Conservation (phyloP, 2,329 filamentous ascomycete genomes). For the Apiospora saccharicola region DNA sequence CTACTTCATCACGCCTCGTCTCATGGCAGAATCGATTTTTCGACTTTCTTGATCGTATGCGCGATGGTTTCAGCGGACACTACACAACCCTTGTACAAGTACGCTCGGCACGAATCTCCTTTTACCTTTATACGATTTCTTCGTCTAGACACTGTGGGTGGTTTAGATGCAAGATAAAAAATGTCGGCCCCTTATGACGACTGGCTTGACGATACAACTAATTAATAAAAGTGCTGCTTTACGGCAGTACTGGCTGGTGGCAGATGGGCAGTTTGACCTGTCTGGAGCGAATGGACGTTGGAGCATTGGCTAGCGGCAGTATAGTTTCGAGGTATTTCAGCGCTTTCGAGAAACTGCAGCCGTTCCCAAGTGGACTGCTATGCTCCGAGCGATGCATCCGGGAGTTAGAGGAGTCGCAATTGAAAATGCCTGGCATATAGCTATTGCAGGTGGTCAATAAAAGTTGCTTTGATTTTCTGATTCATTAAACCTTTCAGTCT, state of each 20-base stretch:
- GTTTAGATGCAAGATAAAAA: constrained; percentile 1
- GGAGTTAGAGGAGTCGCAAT: constrained; percentile 20
- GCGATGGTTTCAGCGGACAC: not conserved
- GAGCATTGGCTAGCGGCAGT: not conserved
- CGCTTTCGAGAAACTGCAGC: not conserved
- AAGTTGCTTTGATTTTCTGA: constrained; percentile 19
- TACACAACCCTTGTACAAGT: constrained; percentile 16
- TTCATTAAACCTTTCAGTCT: not conserved
- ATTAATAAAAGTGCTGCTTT: constrained; percentile 13
- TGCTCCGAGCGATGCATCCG: constrained; percentile 3
- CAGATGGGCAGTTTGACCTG: not conserved
- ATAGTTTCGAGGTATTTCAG: not conserved
- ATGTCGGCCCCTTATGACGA: not conserved
- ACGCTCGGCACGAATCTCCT: constrained; percentile 14
- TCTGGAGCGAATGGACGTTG: not conserved
- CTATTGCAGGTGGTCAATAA: constrained; percentile 15
- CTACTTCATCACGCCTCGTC: not conserved
- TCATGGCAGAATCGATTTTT: not conserved
- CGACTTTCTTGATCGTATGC: not conserved
- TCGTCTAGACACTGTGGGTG: constrained; percentile 12
- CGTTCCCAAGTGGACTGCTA: not conserved
- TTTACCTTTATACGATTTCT: constrained; percentile 5
- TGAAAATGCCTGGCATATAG: constrained; percentile 15
- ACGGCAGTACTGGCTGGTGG: not conserved
- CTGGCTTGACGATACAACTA: constrained; percentile 9